phyloP scores from a whole-genome alignment of 2,329 filamentous ascomycete genomes.

The Leptographium procerum region DNA sequence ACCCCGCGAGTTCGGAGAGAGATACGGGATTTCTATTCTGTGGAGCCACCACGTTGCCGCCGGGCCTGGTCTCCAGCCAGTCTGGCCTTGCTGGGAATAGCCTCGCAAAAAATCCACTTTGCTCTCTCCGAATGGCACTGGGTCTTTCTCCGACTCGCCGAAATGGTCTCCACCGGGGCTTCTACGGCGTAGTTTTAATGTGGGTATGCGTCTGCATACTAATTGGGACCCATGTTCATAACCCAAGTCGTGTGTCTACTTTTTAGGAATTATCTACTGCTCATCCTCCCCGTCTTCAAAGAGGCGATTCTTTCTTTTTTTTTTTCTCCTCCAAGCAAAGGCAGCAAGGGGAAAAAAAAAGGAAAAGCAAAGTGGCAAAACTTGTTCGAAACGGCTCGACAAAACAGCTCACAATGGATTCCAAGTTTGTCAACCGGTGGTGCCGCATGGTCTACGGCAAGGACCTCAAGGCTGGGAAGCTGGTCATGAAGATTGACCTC shows the following conservation, averaged over 20 bases:
- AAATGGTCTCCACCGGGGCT: not conserved
- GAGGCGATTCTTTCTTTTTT: not conserved
- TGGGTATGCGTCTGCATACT: not conserved
- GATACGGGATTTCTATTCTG: not conserved
- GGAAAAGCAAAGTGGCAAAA: not conserved
- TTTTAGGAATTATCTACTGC: not conserved
- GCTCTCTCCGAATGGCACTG: not conserved
- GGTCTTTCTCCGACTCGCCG: not conserved
- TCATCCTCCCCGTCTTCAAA: not conserved
- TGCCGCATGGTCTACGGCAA: not conserved
- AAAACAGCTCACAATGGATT: not conserved
- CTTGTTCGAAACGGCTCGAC: too few species aligned
- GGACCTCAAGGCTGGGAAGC: slow-evolving; percentile 2
- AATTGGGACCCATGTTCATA: not conserved
- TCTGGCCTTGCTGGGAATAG: not conserved
- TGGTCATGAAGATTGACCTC: slow-evolving; percentile 30
- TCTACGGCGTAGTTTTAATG: not conserved
- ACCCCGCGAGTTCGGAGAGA: not conserved
- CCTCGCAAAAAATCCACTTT: not conserved
- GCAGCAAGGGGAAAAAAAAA: too few species aligned
- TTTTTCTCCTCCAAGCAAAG: not conserved
- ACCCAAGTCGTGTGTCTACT: not conserved
- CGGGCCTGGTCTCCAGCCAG: too few species aligned
- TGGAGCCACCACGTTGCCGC: not conserved
- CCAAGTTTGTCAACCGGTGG: not conserved